phyloP scores from a whole-genome alignment of 2,329 filamentous ascomycete species.

The Trichoderma sp. region DNA sequence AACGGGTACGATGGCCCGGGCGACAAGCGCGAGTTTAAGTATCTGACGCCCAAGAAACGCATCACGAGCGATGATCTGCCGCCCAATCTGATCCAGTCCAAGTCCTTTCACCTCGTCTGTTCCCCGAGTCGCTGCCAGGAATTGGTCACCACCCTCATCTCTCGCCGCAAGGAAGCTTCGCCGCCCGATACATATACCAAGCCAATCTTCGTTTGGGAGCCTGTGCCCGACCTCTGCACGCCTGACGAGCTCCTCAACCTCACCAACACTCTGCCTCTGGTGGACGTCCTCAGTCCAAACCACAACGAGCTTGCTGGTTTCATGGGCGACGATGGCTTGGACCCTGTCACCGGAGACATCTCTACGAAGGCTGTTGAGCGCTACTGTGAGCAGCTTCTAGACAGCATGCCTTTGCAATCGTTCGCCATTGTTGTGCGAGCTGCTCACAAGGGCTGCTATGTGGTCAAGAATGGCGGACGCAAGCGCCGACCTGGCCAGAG shows the following conservation, averaged over 20 bases:
- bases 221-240: conserved; percentile 83
- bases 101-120: conserved; percentile 86
- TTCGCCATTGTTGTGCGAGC: conserved; percentile 68
- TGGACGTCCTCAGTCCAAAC: conserved; percentile 74
- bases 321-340: conserved; percentile 63
- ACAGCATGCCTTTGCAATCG: conserved; percentile 61
- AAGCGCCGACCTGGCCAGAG: conserved; percentile 38
- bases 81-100: conserved; percentile 63
- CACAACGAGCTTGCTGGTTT: conserved; percentile 84
- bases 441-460: conserved; percentile 69
- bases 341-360: conserved; percentile 54
- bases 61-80: conserved; percentile 72
- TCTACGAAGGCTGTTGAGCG: conserved; percentile 54
- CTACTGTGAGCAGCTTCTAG: conserved; percentile 61
- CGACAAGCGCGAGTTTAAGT: conserved; percentile 75
- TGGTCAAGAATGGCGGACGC: conserved; percentile 57
- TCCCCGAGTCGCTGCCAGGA: conserved; percentile 73
- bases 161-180: conserved; percentile 47
- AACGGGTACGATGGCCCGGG: conserved; percentile 78
- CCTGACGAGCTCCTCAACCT: conserved; percentile 65
- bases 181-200: conserved; percentile 42
- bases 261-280: conserved; percentile 59
- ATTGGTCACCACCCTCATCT: conserved; percentile 68
- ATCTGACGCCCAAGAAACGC: conserved; percentile 81
- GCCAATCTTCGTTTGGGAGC: conserved; percentile 90